A percentile compares a stretch with the other conserved stretches of the same genome.
phyloP scores from a whole-genome alignment of 1,139 yeast species.

The Meyerozyma sp. region DNA sequence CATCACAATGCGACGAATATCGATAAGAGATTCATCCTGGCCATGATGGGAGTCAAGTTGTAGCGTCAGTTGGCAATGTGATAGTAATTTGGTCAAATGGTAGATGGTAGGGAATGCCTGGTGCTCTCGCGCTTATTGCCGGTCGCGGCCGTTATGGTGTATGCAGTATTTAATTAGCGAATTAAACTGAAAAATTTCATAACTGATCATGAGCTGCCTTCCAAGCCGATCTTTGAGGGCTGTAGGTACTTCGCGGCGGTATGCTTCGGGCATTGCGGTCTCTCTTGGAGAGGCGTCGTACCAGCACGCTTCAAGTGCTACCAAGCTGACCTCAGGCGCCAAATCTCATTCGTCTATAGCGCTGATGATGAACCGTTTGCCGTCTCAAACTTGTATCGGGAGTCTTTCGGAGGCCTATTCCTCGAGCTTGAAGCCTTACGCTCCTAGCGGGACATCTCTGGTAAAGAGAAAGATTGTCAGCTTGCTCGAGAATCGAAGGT shows the following conservation, averaged over 20 bases:
- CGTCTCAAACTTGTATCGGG: slow-evolving; percentile 6
- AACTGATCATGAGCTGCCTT: neutral
- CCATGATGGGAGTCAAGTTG: slow-evolving; percentile 4
- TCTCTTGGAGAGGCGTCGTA: slow-evolving; percentile 4
- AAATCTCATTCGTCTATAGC: neutral
- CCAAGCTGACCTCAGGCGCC: neutral
- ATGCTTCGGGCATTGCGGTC: slow-evolving; percentile 5
- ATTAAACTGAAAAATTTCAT: neutral
- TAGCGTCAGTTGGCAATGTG: neutral
- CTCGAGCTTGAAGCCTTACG: neutral
- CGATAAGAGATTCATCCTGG: slow-evolving; percentile 21
- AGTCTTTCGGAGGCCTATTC: slow-evolving; percentile 1
- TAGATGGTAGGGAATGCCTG: no score
- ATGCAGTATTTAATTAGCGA: neutral
- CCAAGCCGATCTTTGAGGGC: neutral
- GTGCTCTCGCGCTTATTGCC: no score
- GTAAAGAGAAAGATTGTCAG: slow-evolving; percentile 13
- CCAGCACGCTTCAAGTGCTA: neutral
- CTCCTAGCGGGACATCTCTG: neutral
- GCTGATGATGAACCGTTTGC: slow-evolving; percentile 6
- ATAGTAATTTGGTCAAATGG: no score
- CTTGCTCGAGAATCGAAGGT: slow-evolving; percentile 15
- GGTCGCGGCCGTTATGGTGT: neutral
- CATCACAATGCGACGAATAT: slow-evolving; percentile 44
- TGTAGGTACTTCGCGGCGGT: slow-evolving; percentile 4